A percentile compares a stretch with the other conserved stretches of the same genome.
phyloP scores from a whole-genome alignment of 2,329 filamentous ascomycete genomes.

The Beauveria medogensis region DNA sequence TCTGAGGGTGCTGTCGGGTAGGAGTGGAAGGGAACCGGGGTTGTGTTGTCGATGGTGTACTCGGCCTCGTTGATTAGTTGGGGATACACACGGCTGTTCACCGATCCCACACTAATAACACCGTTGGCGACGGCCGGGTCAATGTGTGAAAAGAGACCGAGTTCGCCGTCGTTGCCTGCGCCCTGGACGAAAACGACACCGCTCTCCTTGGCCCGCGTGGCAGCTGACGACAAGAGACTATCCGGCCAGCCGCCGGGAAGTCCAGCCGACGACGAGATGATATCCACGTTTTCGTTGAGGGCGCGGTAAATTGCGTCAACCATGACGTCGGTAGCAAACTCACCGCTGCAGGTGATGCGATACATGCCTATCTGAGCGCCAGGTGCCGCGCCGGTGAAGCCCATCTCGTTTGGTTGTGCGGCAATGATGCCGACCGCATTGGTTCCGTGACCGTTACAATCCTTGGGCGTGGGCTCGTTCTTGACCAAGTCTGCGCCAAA shows the following conservation, averaged over 20 bases:
- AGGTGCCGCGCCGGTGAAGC: constrained; percentile 32
- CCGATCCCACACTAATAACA: constrained; percentile 36
- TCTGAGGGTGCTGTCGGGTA: not conserved
- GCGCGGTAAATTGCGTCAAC: constrained; percentile 32
- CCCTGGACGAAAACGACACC: constrained; percentile 33
- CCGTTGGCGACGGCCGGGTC: constrained; percentile 24
- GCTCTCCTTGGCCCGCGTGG: constrained; percentile 33
- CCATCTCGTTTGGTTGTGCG: constrained; percentile 27
- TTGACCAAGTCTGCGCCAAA: constrained; percentile 37
- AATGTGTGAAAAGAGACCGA: constrained; percentile 32
- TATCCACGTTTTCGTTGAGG: constrained; percentile 30
- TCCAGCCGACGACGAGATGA: constrained; percentile 30
- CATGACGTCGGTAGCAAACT: constrained; percentile 27
- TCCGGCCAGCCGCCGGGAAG: constrained; percentile 22
- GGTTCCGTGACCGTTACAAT: constrained; percentile 35
- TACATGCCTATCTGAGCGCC: constrained; percentile 31
- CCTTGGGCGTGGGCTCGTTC: constrained; percentile 28
- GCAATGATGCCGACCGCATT: constrained; percentile 38
- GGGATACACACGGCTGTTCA: constrained; percentile 32
- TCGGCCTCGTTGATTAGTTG: constrained; percentile 27
- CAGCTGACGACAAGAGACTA: constrained; percentile 27
- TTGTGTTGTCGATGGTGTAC: constrained; percentile 26
- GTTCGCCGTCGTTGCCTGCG: constrained; percentile 36
- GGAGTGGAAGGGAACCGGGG: constrained; percentile 25
- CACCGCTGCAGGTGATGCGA: constrained; percentile 25